phyloP scores from a whole-genome alignment of 495 filamentous ascomycete genomes.

The Penicillium goetzii region DNA sequence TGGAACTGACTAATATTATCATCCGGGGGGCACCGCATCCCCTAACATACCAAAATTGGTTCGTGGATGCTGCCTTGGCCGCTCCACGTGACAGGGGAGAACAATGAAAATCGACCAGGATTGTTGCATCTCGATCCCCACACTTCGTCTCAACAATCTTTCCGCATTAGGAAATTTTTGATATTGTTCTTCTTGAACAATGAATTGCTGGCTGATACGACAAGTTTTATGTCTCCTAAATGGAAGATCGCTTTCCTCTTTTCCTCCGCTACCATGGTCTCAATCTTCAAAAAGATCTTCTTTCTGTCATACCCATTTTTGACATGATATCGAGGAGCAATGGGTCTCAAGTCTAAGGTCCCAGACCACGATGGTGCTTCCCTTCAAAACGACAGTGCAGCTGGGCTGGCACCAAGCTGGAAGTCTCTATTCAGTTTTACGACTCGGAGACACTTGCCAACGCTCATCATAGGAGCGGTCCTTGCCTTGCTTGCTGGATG shows the following conservation, averaged over 20 bases:
- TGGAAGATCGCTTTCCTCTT: background rate
- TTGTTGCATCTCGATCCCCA: background rate
- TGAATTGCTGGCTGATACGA: background rate
- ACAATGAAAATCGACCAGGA: constrained; percentile 29
- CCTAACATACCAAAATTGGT: background rate
- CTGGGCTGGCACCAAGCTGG: constrained; percentile 40
- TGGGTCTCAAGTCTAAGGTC: constrained; percentile 8
- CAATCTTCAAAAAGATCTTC: background rate
- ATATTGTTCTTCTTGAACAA: constrained; percentile 18
- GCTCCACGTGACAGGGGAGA: constrained; percentile 6
- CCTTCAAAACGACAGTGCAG: background rate
- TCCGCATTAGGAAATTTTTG: constrained; percentile 28
- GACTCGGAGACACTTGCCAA: constrained; percentile 58
- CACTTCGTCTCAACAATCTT: constrained; percentile 32
- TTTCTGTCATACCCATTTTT: background rate
- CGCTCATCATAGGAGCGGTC: constrained; percentile 55
- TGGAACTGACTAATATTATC: background rate
- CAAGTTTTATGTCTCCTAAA: background rate
- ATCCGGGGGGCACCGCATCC: background rate
- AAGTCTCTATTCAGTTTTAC: constrained; percentile 74
- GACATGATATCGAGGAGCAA: background rate
- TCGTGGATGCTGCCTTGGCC: background rate
- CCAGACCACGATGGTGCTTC: background rate
- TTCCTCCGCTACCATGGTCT: background rate
- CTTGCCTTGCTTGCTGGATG: constrained; percentile 65